These are phyloP conservation scores for Fusarium aywerte DNA, from an alignment of 2,329 filamentous ascomycete genomes.

Conservation along the genomic window DNA sequence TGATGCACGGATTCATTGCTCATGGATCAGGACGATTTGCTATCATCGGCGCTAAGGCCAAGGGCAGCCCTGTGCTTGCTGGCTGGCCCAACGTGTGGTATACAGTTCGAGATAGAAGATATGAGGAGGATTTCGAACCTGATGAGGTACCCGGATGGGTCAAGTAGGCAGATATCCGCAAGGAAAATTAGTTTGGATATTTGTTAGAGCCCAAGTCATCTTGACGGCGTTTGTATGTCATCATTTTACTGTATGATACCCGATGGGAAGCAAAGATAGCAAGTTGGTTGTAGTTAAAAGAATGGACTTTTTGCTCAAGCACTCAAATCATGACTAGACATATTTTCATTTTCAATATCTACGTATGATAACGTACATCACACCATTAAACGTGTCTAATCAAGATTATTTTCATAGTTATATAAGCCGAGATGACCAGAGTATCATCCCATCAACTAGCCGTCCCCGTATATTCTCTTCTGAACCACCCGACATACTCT, in stretches of 20 bases:
- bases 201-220: slow-evolving; percentile 2
- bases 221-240: slow-evolving; percentile 29
- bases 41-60: slow-evolving; percentile 79
- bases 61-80: slow-evolving; percentile 70
- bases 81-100: slow-evolving; percentile 82
- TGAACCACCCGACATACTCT: slow-evolving; percentile 25
- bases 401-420: slow-evolving; percentile 38
- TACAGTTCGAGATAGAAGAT: slow-evolving; percentile 70
- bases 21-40: slow-evolving; percentile 82
- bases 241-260: slow-evolving; percentile 36
- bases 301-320: background rate
- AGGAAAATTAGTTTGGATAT: background rate
- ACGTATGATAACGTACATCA: slow-evolving; percentile 25
- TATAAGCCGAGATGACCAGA: slow-evolving; percentile 25
- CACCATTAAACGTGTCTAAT: slow-evolving; percentile 42
- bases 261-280: slow-evolving; percentile 7
- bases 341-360: slow-evolving; percentile 27
- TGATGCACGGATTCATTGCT: slow-evolving; percentile 86
- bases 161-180: slow-evolving; percentile 50
- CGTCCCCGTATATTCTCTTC: slow-evolving; percentile 13
- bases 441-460: slow-evolving; percentile 30
- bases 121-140: slow-evolving; percentile 68
- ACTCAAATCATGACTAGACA: slow-evolving; percentile 33
- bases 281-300: background rate
- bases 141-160: slow-evolving; percentile 81